Percentiles rank a stretch among this genome's conserved stretches.
These are phyloP conservation scores for Podaxis carcinomalis DNA, from an alignment of 768 basidiomycete species.

Conservation along the genomic window DNA sequence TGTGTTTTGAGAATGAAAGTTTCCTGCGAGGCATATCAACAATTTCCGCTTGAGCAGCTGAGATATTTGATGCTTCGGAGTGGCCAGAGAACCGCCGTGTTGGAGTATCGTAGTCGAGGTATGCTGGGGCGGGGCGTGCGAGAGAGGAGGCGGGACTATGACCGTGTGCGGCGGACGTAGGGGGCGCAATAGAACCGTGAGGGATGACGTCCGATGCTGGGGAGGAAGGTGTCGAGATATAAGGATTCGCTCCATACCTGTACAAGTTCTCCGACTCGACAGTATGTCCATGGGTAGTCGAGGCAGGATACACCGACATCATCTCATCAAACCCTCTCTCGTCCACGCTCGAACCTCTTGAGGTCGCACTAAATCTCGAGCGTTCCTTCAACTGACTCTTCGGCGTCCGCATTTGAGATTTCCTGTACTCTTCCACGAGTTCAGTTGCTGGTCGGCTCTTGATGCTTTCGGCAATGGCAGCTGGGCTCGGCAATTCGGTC, in stretches of 20 bases:
- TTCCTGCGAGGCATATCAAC: conserved; percentile 3
- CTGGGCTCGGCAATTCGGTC: conserved; percentile 37
- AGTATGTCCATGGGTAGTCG: not conserved
- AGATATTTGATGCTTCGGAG: not conserved
- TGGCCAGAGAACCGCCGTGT: not conserved
- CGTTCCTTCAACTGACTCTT: not conserved
- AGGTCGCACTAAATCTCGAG: conserved; percentile 2
- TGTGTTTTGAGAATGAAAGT: not conserved
- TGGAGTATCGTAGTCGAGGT: not conserved
- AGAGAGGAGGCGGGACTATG: not conserved
- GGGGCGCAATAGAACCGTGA: conserved; percentile 8
- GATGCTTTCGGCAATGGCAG: conserved; percentile 21
- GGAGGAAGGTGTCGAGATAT: not conserved
- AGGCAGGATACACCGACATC: not conserved
- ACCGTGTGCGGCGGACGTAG: not conserved
- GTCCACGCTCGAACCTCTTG: not conserved
- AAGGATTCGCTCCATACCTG: not conserved
- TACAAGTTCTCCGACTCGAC: not conserved
- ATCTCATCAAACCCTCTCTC: not conserved
- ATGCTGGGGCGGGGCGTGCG: not conserved
- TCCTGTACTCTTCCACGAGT: conserved; percentile 7
- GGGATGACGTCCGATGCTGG: not conserved
- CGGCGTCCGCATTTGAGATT: conserved; percentile 9
- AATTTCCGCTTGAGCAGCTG: conserved; percentile 9
- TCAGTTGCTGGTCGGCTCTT: conserved; percentile 20